Base-by-base conservation (phyloP, 306 rosid genomes). In the Echinosophora koreensis region DNA sequence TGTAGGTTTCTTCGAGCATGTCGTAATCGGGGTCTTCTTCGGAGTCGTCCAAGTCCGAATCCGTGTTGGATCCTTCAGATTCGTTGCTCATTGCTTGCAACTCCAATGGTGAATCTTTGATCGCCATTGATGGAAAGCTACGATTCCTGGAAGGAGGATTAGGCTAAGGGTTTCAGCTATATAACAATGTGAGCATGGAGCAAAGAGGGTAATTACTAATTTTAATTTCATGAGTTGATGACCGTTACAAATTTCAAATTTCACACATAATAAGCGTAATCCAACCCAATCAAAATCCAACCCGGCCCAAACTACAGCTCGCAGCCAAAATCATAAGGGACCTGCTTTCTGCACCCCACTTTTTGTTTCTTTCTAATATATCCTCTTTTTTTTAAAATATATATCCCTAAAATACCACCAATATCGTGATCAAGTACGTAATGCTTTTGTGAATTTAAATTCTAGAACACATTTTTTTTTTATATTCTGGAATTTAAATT, bases 1-100 rank as follows among this genome's bases (percentile, higher is more conserved):
- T 54, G 10, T 44, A 30, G 71, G 89, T 84, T 82, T 88, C 87
- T 82, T 91, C 86, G 18, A 78, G 77, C 67, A 39, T 22, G 69
- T 15, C 68, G 63, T 34, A 83, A 79, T 76, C 85, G 1, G 87
- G 83, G 78, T 91, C 94, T 4, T 9, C 52, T 18, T 69, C 86
- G 0, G 85, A 83, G 69, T 85, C 94, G 18, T 87, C 83, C 2
- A 83, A 84, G n/a, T 80, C 78, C 5, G 46, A 52, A 62, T 8
- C 84, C 4, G 61, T 10, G 32, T 85, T 80, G 17, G 88, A 90
- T 16, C 6, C 88, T 42, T 81, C 91, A 39, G 64, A 13, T 17
- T 83, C 87, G 12, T 38, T 71, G 76, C 44, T 63, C n/a, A 69
- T 44, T 78, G 77, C 79, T 28, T 3, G 58, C 3, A 56, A 47